Evolutionary conservation across 2,329 filamentous ascomycete genomes (phyloP).

Genomic region (Nothopassalora personata): DNA sequence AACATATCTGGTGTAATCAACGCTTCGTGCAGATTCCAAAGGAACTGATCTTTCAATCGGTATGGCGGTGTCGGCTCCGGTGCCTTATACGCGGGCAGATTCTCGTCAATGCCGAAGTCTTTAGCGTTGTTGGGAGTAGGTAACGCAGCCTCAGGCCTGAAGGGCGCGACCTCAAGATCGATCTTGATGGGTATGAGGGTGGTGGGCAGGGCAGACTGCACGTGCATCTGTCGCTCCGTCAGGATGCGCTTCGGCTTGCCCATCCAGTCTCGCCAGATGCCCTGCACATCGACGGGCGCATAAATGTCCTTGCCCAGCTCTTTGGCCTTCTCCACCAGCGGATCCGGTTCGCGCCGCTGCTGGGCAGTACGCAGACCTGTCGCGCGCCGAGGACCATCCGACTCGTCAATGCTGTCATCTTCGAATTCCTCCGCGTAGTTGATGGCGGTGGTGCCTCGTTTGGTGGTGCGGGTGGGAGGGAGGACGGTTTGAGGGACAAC

Average conservation of each 20-base stretch:
- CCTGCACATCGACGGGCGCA: constrained; percentile 75
- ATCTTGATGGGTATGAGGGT: constrained; percentile 94
- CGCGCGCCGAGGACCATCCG: constrained; percentile 62
- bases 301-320: constrained; percentile 78
- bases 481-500: constrained; percentile 66
- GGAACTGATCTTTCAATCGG: constrained; percentile 86
- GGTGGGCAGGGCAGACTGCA: constrained; percentile 71
- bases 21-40: constrained; percentile 96
- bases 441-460: constrained; percentile 91
- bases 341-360: constrained; percentile 59
- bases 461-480: constrained; percentile 77
- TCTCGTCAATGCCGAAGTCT: constrained; percentile 61
- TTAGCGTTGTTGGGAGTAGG: constrained; percentile 57
- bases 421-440: constrained; percentile 97
- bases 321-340: constrained; percentile 55
- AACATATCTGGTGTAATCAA: constrained; percentile 94
- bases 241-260: constrained; percentile 55
- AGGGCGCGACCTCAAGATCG: constrained; percentile 83
- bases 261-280: constrained; percentile 96
- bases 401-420: constrained; percentile 73
- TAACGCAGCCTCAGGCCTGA: constrained; percentile 60
- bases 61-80: constrained; percentile 78
- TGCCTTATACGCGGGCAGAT: constrained; percentile 69
- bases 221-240: constrained; percentile 57
- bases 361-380: constrained; percentile 79